Evolutionary conservation across 2,329 filamentous ascomycete species (phyloP).

Genomic region (Trichoderma sp.): DNA sequence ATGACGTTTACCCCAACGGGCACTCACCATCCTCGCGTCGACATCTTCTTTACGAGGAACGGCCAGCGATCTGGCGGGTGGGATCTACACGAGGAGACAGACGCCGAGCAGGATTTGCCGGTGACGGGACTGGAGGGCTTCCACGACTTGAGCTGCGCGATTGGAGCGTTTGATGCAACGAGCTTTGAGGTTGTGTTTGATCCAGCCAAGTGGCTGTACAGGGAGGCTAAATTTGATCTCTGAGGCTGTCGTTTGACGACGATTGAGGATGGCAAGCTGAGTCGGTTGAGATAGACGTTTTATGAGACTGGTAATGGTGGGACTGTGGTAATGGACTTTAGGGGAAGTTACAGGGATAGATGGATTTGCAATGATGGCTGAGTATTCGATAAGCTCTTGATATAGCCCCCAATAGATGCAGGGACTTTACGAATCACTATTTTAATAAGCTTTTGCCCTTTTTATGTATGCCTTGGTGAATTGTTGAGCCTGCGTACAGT

Average conservation of each 20-base stretch:
- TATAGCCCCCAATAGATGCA: background rate
- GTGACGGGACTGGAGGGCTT: slow-evolving; percentile 67
- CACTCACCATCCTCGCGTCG: slow-evolving; percentile 33
- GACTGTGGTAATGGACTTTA: background rate
- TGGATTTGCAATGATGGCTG: background rate
- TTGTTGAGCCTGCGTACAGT: background rate
- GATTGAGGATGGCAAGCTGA: background rate
- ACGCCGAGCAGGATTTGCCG: slow-evolving; percentile 59
- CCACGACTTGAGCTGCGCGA: slow-evolving; percentile 67
- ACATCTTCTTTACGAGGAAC: slow-evolving; percentile 66
- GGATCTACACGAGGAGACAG: slow-evolving; percentile 73
- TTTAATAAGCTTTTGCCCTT: background rate
- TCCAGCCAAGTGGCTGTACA: slow-evolving; percentile 57
- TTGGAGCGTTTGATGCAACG: slow-evolving; percentile 69
- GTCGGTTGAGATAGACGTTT: background rate
- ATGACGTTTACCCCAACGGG: slow-evolving; percentile 55
- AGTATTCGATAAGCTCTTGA: background rate
- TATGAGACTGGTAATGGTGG: background rate
- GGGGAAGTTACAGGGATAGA: background rate
- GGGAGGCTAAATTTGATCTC: slow-evolving; percentile 19
- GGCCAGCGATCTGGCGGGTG: slow-evolving; percentile 60
- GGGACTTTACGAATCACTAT: background rate
- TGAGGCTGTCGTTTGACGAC: slow-evolving; percentile 4
- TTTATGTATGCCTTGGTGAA: background rate
- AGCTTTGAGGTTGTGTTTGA: slow-evolving; percentile 67